phyloP scores from a whole-genome alignment of 2,329 filamentous ascomycete genomes.

The Cercospora sp. region DNA sequence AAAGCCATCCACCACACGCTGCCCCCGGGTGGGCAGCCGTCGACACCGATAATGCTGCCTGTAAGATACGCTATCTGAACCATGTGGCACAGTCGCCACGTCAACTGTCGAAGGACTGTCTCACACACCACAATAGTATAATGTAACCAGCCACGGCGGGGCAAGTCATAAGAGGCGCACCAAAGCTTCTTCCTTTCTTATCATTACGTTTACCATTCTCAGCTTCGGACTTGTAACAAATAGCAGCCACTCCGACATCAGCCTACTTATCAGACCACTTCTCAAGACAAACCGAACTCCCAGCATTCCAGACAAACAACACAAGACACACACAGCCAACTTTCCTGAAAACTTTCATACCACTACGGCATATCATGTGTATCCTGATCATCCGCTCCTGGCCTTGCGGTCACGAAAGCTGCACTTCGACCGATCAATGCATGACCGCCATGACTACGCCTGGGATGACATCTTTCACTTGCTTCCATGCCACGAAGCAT shows the following conservation, averaged over 20 bases:
- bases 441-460: conserved; percentile 16
- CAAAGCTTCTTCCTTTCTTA: neutral
- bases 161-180: neutral
- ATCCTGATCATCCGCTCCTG: conserved; percentile 23
- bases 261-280: neutral
- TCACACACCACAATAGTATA: conserved; percentile 11
- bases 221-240: neutral
- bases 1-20: neutral
- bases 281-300: neutral
- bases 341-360: neutral
- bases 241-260: neutral
- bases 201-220: neutral
- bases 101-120: conserved; percentile 1
- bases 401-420: conserved; percentile 22
- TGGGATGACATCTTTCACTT: conserved; percentile 16
- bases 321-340: neutral
- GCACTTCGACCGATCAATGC: conserved; percentile 21
- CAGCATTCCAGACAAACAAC: neutral
- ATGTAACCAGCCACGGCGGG: conserved; percentile 12
- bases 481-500: conserved; percentile 13
- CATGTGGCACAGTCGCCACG: conserved; percentile 5
- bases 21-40: neutral
- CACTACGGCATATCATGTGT: conserved; percentile 18
- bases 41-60: neutral
- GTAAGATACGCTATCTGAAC: neutral